Percentiles rank a stretch among this genome's conserved stretches.
Conservation (phyloP, 192 early-diverging fungal species). For the Kappamyces sp. region DNA sequence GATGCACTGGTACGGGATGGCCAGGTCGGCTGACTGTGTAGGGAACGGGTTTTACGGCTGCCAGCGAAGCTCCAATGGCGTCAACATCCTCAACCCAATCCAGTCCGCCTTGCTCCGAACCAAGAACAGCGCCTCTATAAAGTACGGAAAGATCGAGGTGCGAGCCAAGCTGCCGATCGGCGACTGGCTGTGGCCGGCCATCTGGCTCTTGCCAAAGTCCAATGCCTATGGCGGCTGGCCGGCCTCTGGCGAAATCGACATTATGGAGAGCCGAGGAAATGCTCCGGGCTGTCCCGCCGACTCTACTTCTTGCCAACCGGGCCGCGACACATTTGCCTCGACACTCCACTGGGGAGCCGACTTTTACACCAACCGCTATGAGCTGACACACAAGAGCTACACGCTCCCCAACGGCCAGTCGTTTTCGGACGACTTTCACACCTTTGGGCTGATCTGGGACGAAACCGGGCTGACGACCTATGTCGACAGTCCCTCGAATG, state of each 20-base stretch:
- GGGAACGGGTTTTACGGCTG: slow-evolving; percentile 24
- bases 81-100: slow-evolving; percentile 54
- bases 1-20: slow-evolving; percentile 17
- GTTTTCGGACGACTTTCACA: slow-evolving; percentile 56
- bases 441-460: slow-evolving; percentile 47
- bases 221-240: slow-evolving; percentile 53
- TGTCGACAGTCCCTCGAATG: slow-evolving; percentile 43
- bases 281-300: slow-evolving; percentile 14
- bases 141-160: slow-evolving; percentile 54
- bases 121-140: slow-evolving; percentile 36
- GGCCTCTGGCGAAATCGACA: slow-evolving; percentile 57
- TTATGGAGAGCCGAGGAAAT: slow-evolving; percentile 56
- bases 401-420: slow-evolving; percentile 25
- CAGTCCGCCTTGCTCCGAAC: slow-evolving; percentile 48
- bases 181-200: slow-evolving; percentile 43
- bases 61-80: slow-evolving; percentile 23
- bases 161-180: slow-evolving; percentile 49
- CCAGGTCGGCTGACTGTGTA: too few species aligned
- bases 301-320: neutral
- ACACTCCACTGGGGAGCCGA: slow-evolving; percentile 64
- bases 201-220: slow-evolving; percentile 59
- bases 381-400: slow-evolving; percentile 40
- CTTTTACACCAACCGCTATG: slow-evolving; percentile 35
- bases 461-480: slow-evolving; percentile 46
- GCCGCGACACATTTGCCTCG: slow-evolving; percentile 29